Conservation (phyloP, 2,329 filamentous ascomycete genomes). For the Pseudogymnoascus sp. region DNA sequence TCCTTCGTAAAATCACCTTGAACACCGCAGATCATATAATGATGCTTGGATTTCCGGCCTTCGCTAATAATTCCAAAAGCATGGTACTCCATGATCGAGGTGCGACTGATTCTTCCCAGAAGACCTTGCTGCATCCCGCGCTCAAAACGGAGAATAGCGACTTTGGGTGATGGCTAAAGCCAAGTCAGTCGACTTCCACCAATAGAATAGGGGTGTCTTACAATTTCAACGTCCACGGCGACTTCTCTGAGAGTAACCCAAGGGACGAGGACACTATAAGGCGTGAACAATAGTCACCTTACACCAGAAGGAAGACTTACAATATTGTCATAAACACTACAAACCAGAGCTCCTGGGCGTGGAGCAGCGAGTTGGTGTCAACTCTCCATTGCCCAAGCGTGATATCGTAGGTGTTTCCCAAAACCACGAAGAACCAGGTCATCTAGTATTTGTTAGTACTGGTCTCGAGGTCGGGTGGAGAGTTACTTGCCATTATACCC, state of each 20-base stretch:
- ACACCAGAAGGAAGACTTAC: slow-evolving; percentile 20
- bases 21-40: slow-evolving; percentile 38
- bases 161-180: slow-evolving; percentile 34
- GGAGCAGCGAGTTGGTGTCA: slow-evolving; percentile 31
- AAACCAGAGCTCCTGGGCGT: slow-evolving; percentile 35
- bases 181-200: slow-evolving; percentile 17
- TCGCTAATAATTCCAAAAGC: slow-evolving; percentile 38
- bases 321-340: slow-evolving; percentile 36
- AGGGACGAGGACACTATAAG: slow-evolving; percentile 32
- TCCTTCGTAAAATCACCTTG: slow-evolving; percentile 36
- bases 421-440: slow-evolving; percentile 34
- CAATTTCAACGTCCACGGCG: slow-evolving; percentile 34
- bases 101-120: slow-evolving; percentile 35
- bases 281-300: slow-evolving; percentile 17
- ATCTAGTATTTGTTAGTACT: slow-evolving; percentile 22
- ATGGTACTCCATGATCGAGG: slow-evolving; percentile 38
- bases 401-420: slow-evolving; percentile 35
- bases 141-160: slow-evolving; percentile 34
- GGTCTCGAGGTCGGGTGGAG: neutral
- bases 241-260: slow-evolving; percentile 36
- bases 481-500: slow-evolving; percentile 30
- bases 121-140: slow-evolving; percentile 38
- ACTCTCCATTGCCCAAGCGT: slow-evolving; percentile 29
- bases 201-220: slow-evolving; percentile 19
- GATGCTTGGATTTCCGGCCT: slow-evolving; percentile 29